Evolutionary conservation across 208 protist genomes (phyloP), one percentile per base, ranked within the genome.

Genomic region (Dictyostelium gargantuum): DNA sequence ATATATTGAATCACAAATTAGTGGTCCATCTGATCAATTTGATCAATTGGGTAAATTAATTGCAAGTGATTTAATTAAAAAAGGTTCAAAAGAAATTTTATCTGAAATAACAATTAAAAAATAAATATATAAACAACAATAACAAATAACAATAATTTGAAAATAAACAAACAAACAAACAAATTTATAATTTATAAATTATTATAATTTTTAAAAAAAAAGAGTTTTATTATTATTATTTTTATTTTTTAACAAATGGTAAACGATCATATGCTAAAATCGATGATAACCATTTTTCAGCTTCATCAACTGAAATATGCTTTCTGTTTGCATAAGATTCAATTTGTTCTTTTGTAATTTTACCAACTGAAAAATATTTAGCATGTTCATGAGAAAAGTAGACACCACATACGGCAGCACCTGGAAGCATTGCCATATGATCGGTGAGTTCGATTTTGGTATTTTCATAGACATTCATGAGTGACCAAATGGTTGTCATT

Each of bases 341-440:
- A 5, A 91, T 91, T 96, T 99, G 98, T 84, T 99, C 98, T 93
- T 98, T 98, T 70, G 95, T 84, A 61, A 99, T 96, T 91, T 99
- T 98, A 54, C 98, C 98, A 52, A 99, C 98, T 21, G 97, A 97
- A 93, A 99, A 99, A 95, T 99, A 99, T 91, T 98, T 97, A 3
- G 98, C 96, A 61, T 98, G 91, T 38, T 96, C 95, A 92, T 99
- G 94, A 38, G 97, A 97, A 91, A 99, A 98, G 81, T 98, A 96
- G 19, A 99, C 85, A n/a, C 97, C 98, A 75, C 96, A 97, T 44
- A 99, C 98, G 17, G 97, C 96, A 6, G 98, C 98, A 35, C 98
- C 97, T 13, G 98, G 98, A 32, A 97, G 82, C 98, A 99, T 99
- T 40, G 98, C 97, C 79, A 98, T 95, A 66, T 95, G 98, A 76